Conservation (phyloP, 768 basidiomycete species). For the Amanita subjunquillea region DNA sequence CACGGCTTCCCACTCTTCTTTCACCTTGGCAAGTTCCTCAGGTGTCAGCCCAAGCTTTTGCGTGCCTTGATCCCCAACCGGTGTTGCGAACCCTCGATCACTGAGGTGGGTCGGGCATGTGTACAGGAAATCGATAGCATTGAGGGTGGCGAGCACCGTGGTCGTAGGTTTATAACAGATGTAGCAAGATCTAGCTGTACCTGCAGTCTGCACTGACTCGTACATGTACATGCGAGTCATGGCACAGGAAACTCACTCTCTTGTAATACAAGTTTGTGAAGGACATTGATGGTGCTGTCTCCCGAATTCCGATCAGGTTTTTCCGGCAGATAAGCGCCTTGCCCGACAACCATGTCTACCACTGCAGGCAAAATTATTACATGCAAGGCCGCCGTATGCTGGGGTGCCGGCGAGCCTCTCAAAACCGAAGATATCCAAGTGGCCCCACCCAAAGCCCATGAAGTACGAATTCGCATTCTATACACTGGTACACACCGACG, state of each 20-base stretch:
- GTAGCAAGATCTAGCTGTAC: conserved; percentile 69
- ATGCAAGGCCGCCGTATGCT: conserved; percentile 93
- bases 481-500: conserved; percentile 57
- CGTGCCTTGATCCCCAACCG: conserved; percentile 25
- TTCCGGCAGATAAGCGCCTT: conserved; percentile 12
- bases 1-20: conserved; percentile 71
- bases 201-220: conserved; percentile 47
- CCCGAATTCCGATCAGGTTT: not conserved
- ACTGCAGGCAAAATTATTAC: conserved; percentile 71
- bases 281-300: conserved; percentile 32
- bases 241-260: conserved; percentile 43
- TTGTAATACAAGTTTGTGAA: conserved; percentile 86
- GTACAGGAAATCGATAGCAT: conserved; percentile 81
- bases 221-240: conserved; percentile 4
- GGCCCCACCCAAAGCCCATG: conserved; percentile 78
- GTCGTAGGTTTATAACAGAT: conserved; percentile 73
- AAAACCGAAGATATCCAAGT: conserved; percentile 91
- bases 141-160: conserved; percentile 76
- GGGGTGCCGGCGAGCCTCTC: conserved; percentile 83
- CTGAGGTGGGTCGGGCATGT: conserved; percentile 72
- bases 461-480: conserved; percentile 90
- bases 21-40: conserved; percentile 72
- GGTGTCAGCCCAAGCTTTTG: conserved; percentile 36
- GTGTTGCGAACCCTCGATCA: conserved; percentile 67
- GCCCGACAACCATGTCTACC: conserved; percentile 45